Base-by-base conservation (phyloP, 2,329 filamentous ascomycete species). In the Diaporthe batatas region DNA sequence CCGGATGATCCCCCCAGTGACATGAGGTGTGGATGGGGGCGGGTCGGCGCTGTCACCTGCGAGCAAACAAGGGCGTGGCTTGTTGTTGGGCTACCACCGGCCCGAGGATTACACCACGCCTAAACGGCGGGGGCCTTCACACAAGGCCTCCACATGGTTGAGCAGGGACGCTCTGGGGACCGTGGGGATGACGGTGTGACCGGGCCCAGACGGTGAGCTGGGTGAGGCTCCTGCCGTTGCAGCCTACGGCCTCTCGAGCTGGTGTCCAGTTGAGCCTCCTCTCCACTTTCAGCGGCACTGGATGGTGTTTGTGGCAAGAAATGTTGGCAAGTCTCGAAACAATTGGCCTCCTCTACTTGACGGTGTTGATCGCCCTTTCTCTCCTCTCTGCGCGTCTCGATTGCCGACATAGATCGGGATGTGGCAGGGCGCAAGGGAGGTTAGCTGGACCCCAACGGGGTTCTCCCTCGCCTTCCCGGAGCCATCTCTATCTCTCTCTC, bases 11-110 rank as follows among this genome's bases (percentile, higher is more conserved):
- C 21, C 42, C 44, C 29, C 62, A 51, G 62, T 65, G 62, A 54
- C 69, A 65, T 51, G 69, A 71, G 51, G 69, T 49, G 39, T 58
- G 55, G 68, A 62, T 71, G 44, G 36, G 36, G 36, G 36, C 49
- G 36, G 53, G n/a, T n/a, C 44, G 58, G 62, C 62, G 44, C 62
- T 51, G 62, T 65, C 62, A 65, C 21, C 62, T 47, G 62, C 44
- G 44, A 65, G 36, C 32, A 36, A 51, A 23, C 29, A 51, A 65
- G 44, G n/a, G 62, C 62, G 47, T 51, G 62, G 62, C 62, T 65
- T 51, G 12, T 49, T 51, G 59, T 51, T 65, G 44, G 29, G 44
- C 29, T 29, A 51, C 44, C 44, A 36, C 44, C 62, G 62, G 62
- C 44, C 62, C 62, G 62, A 65, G 29, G 29, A 51, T 51, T 51